Base-by-base conservation (phyloP, 805 yeast species). In the Candida hungchunana region DNA sequence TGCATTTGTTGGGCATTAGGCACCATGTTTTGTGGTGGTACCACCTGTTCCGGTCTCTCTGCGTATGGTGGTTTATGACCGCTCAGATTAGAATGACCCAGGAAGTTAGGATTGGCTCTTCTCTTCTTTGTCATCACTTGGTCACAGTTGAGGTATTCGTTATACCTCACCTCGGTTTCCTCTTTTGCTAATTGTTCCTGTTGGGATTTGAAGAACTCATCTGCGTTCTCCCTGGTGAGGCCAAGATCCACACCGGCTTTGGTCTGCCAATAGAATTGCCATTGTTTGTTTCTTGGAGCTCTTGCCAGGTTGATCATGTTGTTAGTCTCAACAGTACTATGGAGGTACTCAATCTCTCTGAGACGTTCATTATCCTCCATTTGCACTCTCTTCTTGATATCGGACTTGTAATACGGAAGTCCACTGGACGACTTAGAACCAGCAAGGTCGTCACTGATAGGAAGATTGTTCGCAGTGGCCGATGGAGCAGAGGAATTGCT, bases 211-310 rank as follows among this genome's bases (percentile, higher is more conserved):
- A 51, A 38, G 26, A 51, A 59, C 3, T 48, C 50, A 4, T 44
- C 48, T 3, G 39, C 31, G 22, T 55, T 51, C 6, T 44, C 49
- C 26, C 51, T 48, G 5, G 54, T 51, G 17, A 60, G 36, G 3
- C 64, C 67, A 11, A 58, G 42, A 8, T 63, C 62, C 5, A 56
- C 45, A 11, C 77, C 77, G 16, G 61, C 50, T 44, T 65, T 70
- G 20, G 59, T 58, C 33, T 60, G 64, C 66, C 69, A 75, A 43
- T 69, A 75, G 46, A 59, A 60, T 16, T 53, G 45, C 80, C 80
- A 75, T 50, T 66, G 75, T 30, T 57, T 61, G 18, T 59, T 55
- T 44, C 79, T 58, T 20, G 63, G 46, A 5, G 59, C 48, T 36
- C 78, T 51, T 12, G 66, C 64, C 31, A 60, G 60, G 42, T 66